These are phyloP conservation scores for Ascoidea rubescens DNA, from an alignment of 805 yeast species.

Conservation along the genomic window DNA sequence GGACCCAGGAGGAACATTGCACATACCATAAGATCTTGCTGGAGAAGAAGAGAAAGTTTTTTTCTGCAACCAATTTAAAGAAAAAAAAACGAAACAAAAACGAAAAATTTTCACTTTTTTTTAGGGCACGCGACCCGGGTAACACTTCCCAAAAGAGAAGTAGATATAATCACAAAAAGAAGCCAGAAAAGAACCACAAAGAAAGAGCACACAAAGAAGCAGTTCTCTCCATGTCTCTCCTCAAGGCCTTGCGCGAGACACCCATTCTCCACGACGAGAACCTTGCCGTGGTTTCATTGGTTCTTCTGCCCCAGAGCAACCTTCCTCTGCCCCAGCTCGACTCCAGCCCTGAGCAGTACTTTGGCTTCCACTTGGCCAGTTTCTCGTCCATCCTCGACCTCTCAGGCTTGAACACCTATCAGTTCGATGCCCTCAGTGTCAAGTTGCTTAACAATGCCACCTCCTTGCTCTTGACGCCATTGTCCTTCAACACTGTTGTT, in stretches of 20 bases:
- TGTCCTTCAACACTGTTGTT: background rate
- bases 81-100: background rate
- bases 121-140: too few species aligned
- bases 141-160: too few species aligned
- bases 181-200: background rate
- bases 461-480: conserved; percentile 12
- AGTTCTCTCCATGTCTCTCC: background rate
- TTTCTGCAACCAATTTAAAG: background rate
- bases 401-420: background rate
- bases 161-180: background rate
- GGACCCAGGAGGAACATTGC: too few species aligned
- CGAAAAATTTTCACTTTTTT: background rate
- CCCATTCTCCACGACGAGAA: background rate
- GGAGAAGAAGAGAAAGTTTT: background rate
- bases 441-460: conserved; percentile 11
- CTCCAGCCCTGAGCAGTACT: conserved; percentile 2
- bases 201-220: background rate
- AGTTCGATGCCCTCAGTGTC: background rate
- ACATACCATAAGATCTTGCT: too few species aligned
- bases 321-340: background rate
- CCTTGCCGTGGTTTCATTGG: background rate
- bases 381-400: background rate
- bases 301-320: background rate
- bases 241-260: background rate
- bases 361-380: background rate